Evolutionary conservation across 768 basidiomycete species (phyloP), one percentile per base, ranked within the genome.

Genomic region (Tricholoma terreum): DNA sequence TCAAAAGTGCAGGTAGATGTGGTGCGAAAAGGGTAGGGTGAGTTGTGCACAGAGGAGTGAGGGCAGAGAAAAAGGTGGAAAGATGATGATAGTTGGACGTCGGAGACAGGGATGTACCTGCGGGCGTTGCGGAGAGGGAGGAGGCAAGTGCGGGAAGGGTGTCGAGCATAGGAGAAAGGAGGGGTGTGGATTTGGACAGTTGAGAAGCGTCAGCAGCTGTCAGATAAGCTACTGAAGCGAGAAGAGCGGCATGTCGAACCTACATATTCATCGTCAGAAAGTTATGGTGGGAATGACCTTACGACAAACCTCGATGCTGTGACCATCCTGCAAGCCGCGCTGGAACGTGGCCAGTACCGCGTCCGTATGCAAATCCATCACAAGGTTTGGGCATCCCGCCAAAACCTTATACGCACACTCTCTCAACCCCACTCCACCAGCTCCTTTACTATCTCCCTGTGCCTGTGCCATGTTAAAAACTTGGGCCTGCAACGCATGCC

Each of bases 401-500:
- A 91, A 89, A 0, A 92, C 80, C 33, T 84, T 73, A 66, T 80
- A 92, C 1, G 90, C 88, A 60, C 78, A 83, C 63, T 87, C 84
- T 22, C 84, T 73, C 60, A 81, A 66, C 4, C 72, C 71, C 7
- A 54, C 55, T 21, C 58, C 62, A 58, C 40, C 64, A 58, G 55
- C 59, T 55, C 50, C 63, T 52, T 27, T 58, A 50, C 35, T 71
- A 63, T 5, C 56, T 27, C 54, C 56, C 57, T 51, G 58, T 4
- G 65, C 70, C 55, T 81, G 79, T 0, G 81, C 77, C 87, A 90
- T 89, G 46, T 71, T 76, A 63, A 92, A 92, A 0, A 80, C 77
- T 54, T 86, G 87, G 0, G 81, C 82, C 65, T 92, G 90, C 1
- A 92, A 75, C 2, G 86, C 86, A 65, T 90, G 89, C 90, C 90